Evolutionary conservation across 2,329 filamentous ascomycete genomes (phyloP).

Genomic region (Alternaria triticina): DNA sequence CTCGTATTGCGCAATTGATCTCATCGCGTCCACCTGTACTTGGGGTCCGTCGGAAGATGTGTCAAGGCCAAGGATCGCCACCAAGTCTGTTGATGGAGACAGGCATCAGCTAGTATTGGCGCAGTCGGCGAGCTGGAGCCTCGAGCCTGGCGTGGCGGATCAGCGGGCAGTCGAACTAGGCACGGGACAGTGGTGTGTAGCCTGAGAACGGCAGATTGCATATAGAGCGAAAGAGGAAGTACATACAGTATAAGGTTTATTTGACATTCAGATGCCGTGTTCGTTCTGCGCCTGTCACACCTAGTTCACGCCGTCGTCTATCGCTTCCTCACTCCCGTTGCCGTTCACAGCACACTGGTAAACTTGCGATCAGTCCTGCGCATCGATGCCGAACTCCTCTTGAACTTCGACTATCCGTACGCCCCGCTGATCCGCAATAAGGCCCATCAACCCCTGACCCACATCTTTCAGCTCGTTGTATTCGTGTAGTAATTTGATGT

Average conservation of each 20-base stretch:
- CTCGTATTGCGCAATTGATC: background rate
- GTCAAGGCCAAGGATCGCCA: background rate
- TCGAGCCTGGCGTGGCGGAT: background rate
- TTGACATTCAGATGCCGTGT: background rate
- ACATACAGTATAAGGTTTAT: conserved; percentile 1
- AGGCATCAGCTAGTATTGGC: background rate
- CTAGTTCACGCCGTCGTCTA: background rate
- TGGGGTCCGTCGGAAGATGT: background rate
- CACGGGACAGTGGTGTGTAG: background rate
- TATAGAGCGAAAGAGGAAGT: background rate
- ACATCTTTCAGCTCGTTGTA: conserved; percentile 77
- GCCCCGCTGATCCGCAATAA: conserved; percentile 70
- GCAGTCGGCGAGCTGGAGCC: background rate
- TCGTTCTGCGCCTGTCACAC: background rate
- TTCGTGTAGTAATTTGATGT: conserved; percentile 69
- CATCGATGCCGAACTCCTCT: conserved; percentile 55
- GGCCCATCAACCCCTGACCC: conserved; percentile 68
- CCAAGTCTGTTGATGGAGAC: background rate
- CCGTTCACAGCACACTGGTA: background rate
- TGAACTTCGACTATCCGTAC: conserved; percentile 59
- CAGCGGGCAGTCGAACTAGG: background rate
- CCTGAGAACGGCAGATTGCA: background rate
- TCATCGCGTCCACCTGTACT: background rate
- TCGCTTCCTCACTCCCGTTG: background rate
- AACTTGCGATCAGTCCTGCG: conserved; percentile 47